Percentiles rank a stretch among this genome's conserved stretches.
These are phyloP conservation scores for Fusarium beomiforme DNA, from an alignment of 2,329 filamentous ascomycete genomes.

Conservation along the genomic window DNA sequence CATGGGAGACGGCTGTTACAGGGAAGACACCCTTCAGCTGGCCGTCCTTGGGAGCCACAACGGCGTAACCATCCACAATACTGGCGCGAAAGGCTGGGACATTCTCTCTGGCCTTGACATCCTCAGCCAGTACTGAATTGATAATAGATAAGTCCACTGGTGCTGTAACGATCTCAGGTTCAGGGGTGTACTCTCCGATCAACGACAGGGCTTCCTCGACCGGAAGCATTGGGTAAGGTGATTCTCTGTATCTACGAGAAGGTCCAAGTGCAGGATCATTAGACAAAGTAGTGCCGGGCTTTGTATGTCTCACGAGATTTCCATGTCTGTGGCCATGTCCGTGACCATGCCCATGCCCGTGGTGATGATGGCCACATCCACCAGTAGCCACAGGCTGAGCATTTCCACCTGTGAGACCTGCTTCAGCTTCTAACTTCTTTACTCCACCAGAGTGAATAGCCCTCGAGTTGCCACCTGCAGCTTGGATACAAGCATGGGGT, in stretches of 20 bases:
- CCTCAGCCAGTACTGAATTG: conserved; percentile 82
- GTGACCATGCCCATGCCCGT: conserved; percentile 60
- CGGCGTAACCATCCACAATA: conserved; percentile 96
- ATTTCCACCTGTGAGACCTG: conserved; percentile 64
- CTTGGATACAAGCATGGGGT: conserved; percentile 93
- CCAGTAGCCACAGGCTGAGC: conserved; percentile 46
- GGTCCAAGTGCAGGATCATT: conserved; percentile 70
- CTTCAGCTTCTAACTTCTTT: conserved; percentile 84
- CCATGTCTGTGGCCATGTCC: conserved; percentile 69
- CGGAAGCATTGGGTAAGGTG: conserved; percentile 90
- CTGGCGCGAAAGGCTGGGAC: conserved; percentile 95
- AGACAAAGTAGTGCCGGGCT: conserved; percentile 65
- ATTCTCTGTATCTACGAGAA: conserved; percentile 80
- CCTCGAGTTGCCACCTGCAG: conserved; percentile 84
- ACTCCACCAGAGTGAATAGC: conserved; percentile 82
- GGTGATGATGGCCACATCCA: conserved; percentile 63
- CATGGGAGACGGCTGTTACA: conserved; percentile 87
- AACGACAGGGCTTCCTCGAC: conserved; percentile 82
- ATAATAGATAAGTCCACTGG: conserved; percentile 74
- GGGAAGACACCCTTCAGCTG: conserved; percentile 83
- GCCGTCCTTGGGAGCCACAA: conserved; percentile 71
- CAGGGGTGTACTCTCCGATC: conserved; percentile 78
- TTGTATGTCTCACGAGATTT: conserved; percentile 77
- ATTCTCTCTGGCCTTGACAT: conserved; percentile 80
- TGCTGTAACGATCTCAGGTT: conserved; percentile 63